phyloP scores from a whole-genome alignment of 306 rosid species.

The Cicer judaicum region DNA sequence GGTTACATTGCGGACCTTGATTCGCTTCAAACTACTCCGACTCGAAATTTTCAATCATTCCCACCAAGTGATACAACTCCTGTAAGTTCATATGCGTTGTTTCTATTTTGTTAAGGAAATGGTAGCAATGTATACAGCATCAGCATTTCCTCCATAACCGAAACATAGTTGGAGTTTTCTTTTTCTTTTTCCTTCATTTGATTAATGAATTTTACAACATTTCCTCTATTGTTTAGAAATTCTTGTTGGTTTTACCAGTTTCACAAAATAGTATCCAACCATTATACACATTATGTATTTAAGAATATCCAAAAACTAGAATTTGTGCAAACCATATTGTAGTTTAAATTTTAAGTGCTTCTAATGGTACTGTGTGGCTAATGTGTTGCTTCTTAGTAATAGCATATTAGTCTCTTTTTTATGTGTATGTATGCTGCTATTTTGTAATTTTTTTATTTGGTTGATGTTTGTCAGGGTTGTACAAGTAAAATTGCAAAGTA shows the following conservation, averaged over 20 bases:
- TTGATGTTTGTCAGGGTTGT: constrained; percentile 53
- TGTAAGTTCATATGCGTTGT: constrained; percentile 55
- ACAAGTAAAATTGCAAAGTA: constrained; percentile 53
- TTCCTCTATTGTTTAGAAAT: constrained; percentile 23
- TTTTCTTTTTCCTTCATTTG: background rate
- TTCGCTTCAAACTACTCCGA: constrained; percentile 78
- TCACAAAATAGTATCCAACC: constrained; percentile 3
- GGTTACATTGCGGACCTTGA: constrained; percentile 87
- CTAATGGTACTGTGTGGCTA: constrained; percentile 3
- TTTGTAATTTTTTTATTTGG: constrained; percentile 42
- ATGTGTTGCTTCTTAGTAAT: constrained; percentile 21
- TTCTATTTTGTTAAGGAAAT: constrained; percentile 33
- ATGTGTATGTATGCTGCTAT: background rate
- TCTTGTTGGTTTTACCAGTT: constrained; percentile 29
- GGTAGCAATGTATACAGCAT: constrained; percentile 1
- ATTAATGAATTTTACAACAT: constrained; percentile 26
- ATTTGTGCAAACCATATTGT: constrained; percentile 23
- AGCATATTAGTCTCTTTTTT: background rate
- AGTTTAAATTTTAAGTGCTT: constrained; percentile 3
- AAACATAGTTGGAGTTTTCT: constrained; percentile 15
- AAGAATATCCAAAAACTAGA: constrained; percentile 8
- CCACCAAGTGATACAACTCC: constrained; percentile 62
- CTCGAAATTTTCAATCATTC: constrained; percentile 73
- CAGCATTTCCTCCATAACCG: constrained; percentile 13
- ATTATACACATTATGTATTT: constrained; percentile 13